Evolutionary conservation across 2,329 filamentous ascomycete species (phyloP).

Genomic region (Fusarium nelsonii): DNA sequence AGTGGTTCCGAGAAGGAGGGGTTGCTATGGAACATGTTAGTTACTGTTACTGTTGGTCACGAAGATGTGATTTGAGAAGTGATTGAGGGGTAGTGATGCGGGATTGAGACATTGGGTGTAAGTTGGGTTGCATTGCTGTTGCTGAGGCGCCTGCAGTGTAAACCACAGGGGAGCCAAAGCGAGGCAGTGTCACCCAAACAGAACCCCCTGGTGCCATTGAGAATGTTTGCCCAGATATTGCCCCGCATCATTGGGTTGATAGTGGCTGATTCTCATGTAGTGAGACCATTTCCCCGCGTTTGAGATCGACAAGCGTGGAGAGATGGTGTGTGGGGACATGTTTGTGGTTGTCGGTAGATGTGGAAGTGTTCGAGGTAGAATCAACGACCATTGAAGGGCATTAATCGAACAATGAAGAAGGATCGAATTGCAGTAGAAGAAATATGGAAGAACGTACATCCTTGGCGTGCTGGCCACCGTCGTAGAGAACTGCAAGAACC

Average conservation of each 20-base stretch:
- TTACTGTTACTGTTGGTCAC: constrained; percentile 11
- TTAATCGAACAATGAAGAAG: constrained; percentile 9
- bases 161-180: constrained; percentile 27
- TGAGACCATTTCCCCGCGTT: constrained; percentile 48
- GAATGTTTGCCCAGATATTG: constrained; percentile 24
- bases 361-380: constrained; percentile 14
- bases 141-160: constrained; percentile 25
- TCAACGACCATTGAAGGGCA: constrained; percentile 24
- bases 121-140: constrained; percentile 35
- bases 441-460: constrained; percentile 68
- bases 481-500: constrained; percentile 93
- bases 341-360: constrained; percentile 25
- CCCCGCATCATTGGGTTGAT: constrained; percentile 42
- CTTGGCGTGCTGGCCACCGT: constrained; percentile 88
- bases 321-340: constrained; percentile 35
- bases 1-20: constrained; percentile 90
- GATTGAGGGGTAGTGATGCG: constrained; percentile 17
- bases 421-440: not conserved
- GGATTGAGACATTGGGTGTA: constrained; percentile 20
- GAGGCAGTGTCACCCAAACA: constrained; percentile 21
- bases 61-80: constrained; percentile 3
- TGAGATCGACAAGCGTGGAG: constrained; percentile 43
- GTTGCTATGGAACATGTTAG: constrained; percentile 64
- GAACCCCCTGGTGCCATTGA: constrained; percentile 19
- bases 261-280: constrained; percentile 44